Evolutionary conservation across 768 basidiomycete genomes (phyloP).

Genomic region (Podaxis sp.): DNA sequence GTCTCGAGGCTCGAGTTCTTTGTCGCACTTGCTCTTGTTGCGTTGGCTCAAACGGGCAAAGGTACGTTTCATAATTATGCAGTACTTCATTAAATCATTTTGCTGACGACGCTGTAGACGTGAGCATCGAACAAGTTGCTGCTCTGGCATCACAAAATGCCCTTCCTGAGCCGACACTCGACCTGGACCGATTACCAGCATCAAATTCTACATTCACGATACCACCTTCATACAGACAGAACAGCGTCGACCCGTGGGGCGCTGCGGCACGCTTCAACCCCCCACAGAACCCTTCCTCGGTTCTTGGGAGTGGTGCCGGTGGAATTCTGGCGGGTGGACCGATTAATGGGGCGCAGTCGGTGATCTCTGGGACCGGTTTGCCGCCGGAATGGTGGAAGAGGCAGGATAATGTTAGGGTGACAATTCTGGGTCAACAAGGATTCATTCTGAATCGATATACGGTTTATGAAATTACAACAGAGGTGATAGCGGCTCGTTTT

Average conservation of each 20-base stretch:
- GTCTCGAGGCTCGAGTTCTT: slow-evolving; percentile 92
- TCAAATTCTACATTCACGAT: slow-evolving; percentile 48
- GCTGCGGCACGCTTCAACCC: slow-evolving; percentile 34
- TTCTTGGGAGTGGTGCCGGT: background rate
- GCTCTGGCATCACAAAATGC: slow-evolving; percentile 74
- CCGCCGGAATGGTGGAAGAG: slow-evolving; percentile 87
- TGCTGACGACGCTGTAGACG: slow-evolving; percentile 40
- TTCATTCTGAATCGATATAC: slow-evolving; percentile 88
- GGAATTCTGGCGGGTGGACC: slow-evolving; percentile 21
- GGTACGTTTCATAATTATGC: slow-evolving; percentile 38
- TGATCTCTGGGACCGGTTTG: slow-evolving; percentile 66
- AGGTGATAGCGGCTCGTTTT: slow-evolving; percentile 46
- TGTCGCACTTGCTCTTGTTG: slow-evolving; percentile 84
- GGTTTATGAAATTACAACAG: slow-evolving; percentile 78
- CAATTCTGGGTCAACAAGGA: slow-evolving; percentile 83
- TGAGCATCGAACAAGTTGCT: slow-evolving; percentile 80
- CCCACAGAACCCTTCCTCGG: slow-evolving; percentile 6
- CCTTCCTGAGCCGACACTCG: slow-evolving; percentile 71
- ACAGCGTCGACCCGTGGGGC: slow-evolving; percentile 67
- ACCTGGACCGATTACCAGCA: slow-evolving; percentile 56
- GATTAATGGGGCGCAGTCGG: slow-evolving; percentile 52
- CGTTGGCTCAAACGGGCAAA: slow-evolving; percentile 79
- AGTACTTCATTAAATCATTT: background rate
- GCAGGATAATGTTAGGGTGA: slow-evolving; percentile 69
- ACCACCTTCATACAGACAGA: slow-evolving; percentile 42